Conservation (phyloP, 139 green algal species). For the Tetradesmus obliquus region DNA sequence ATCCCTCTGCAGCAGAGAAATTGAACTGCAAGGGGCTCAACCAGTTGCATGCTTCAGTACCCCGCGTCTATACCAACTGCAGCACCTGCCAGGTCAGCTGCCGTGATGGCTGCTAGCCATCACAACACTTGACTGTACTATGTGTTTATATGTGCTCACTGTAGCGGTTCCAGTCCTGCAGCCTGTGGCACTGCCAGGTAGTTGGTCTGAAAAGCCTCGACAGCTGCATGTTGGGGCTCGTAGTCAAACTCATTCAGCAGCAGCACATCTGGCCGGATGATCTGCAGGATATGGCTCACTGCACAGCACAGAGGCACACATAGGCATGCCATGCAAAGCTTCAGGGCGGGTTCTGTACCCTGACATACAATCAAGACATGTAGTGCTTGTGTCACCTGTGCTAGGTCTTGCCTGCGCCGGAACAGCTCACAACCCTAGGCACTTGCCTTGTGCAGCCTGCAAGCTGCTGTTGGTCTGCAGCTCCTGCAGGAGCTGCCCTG, state of each 20-base stretch:
- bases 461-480: background rate
- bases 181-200: constrained; percentile 35
- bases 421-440: background rate
- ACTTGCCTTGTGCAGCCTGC: constrained; percentile 13
- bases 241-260: constrained; percentile 51
- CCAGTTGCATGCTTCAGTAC: too few relatives aligned
- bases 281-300: constrained; percentile 31
- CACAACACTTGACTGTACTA: background rate
- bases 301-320: background rate
- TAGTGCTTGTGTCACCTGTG: too few relatives aligned
- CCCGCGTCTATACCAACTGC: too few relatives aligned
- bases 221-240: background rate
- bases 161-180: background rate
- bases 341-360: too few relatives aligned
- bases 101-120: background rate
- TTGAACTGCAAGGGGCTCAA: too few relatives aligned
- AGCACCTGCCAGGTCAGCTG: too few relatives aligned
- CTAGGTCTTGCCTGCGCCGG: too few relatives aligned
- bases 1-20: too few relatives aligned
- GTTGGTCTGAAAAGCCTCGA: constrained; percentile 12
- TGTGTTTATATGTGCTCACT: background rate
- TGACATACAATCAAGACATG: too few relatives aligned
- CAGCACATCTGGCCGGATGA: constrained; percentile 40
- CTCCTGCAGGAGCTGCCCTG: constrained; percentile 33
- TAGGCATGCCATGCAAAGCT: background rate